Base-by-base conservation (phyloP, 495 filamentous ascomycete genomes). In the Penicillium bialowiezense region DNA sequence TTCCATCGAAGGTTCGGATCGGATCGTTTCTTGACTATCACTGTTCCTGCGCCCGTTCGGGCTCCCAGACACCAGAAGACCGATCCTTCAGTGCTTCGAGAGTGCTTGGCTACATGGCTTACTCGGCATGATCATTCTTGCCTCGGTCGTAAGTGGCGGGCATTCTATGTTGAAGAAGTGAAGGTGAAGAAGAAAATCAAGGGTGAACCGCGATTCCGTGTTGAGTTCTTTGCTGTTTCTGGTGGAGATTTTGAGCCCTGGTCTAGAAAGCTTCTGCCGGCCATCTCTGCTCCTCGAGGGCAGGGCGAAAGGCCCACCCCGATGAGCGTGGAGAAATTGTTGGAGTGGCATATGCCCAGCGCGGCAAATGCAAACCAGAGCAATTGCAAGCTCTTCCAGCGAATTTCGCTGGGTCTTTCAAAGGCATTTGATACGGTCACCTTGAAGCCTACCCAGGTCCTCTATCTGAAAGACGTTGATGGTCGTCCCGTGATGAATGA, bases 401-500 rank as follows among this genome's bases (percentile, higher is more conserved):
- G 81, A 7, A 54, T 79, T 12, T 61, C 60, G 6, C 48, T 78
- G 14, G 72, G 71, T 1, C 47, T 66, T 13, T 73, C 64, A 3
- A 75, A 76, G 40, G 82, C 76, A 1, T 70, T 51, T 9, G 70
- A 73, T 3, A 83, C 80, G 0, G 52, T 81, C 3, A 48, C 59
- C 0, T 63, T 87, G 19, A 52, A 55, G 9, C 71, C 71, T 32
- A 32, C 54, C 6, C 68, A 80, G 40, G 66, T 85, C 28, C 35
- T 63, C 13, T 55, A 58, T 14, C 40, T 71, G 24, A 28, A 39
- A 12, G 67, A 78, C 44, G 41, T 48, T 14, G 55, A 57, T 7
- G 51, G 18, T n/a, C 50, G 55, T 5, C 44, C 61, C 10, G 77
- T 87, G 0, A 95, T 95, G 89, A 91, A 91, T 51, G 89, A 95